Evolutionary conservation across 2,329 filamentous ascomycete genomes (phyloP), one percentile per base, ranked within the genome.

Genomic region (Lizonia empirigonia): DNA sequence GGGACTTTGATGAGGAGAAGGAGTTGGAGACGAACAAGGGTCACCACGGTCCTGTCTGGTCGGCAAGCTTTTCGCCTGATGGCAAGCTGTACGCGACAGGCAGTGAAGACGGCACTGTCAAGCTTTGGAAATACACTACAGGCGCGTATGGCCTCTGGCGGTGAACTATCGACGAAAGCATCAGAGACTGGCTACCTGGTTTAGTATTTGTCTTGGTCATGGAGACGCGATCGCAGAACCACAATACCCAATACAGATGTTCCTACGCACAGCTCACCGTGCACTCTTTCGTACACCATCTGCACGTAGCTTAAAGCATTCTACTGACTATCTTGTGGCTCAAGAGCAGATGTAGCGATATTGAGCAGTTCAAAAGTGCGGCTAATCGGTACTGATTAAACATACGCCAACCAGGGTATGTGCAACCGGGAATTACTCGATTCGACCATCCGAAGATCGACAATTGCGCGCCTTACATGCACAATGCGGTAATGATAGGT

Each of bases 31-130:
- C 93, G 10, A 90, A 96, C 77, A 97, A 97, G 76, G 94, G 94
- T 19, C 94, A 99, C 64, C 94, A 99, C 68, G 94, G 94, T 1
- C 93, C 93, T 1, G 94, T 99, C 56, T 99, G 94, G 94, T 96
- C 91, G 5, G 86, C 95, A 53, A 88, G 88, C 49, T 99, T 96
- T 74, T 94, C 92, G 0, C 94, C 94, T 0, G 94, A 99, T 68
- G 92, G 92, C 37, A 97, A 96, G 71, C 79, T 99, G 7, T 99
- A 97, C 70, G 94, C 92, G 1, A 99, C 94, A 1, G 94, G 90
- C 23, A 97, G 92, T 39, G 94, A 99, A 71, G 94, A 99, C 67
- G 94, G 94, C 32, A 99, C 94, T 0, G 95, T 99, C 73, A 99
- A 99, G 77, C 80, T 99, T 61, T 88, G 85, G 85, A 88, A 88